Evolutionary conservation across 2,329 filamentous ascomycete species (phyloP).

Genomic region (Diaporthe citriasiana): DNA sequence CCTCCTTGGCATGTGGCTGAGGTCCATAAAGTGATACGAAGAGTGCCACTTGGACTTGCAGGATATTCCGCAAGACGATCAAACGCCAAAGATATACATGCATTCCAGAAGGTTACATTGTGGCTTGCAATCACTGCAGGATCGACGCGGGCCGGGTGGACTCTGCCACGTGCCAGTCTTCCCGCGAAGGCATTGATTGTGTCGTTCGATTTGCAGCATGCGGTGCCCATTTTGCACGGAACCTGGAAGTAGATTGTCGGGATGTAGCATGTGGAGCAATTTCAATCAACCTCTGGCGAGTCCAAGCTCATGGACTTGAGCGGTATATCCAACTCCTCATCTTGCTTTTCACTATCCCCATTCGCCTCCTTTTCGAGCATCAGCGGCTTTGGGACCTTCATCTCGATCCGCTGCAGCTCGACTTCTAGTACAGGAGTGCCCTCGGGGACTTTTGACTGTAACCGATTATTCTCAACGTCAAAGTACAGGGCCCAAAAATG

Average conservation of each 20-base stretch:
- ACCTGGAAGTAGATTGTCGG: not conserved
- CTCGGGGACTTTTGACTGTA: constrained; percentile 59
- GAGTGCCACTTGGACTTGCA: not conserved
- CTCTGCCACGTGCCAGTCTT: constrained; percentile 13
- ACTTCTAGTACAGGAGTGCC: constrained; percentile 68
- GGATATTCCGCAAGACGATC: not conserved
- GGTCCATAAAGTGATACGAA: not conserved
- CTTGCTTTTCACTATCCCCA: not conserved
- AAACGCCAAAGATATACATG: not conserved
- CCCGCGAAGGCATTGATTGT: not conserved
- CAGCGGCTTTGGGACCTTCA: constrained; percentile 43
- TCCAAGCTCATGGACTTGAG: constrained; percentile 28
- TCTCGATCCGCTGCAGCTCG: constrained; percentile 67
- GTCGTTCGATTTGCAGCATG: not conserved
- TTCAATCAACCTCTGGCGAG: constrained; percentile 39
- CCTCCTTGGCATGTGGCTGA: not conserved
- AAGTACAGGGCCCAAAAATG: constrained; percentile 64
- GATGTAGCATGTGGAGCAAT: not conserved
- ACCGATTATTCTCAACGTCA: constrained; percentile 60
- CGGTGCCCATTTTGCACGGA: not conserved
- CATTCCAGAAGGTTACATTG: constrained; percentile 8
- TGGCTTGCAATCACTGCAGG: constrained; percentile 7
- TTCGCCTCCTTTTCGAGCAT: constrained; percentile 6
- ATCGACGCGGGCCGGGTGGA: constrained; percentile 5
- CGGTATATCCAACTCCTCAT: not conserved